Base-by-base conservation (phyloP, 805 yeast species). In the Yarrowia sp. region DNA sequence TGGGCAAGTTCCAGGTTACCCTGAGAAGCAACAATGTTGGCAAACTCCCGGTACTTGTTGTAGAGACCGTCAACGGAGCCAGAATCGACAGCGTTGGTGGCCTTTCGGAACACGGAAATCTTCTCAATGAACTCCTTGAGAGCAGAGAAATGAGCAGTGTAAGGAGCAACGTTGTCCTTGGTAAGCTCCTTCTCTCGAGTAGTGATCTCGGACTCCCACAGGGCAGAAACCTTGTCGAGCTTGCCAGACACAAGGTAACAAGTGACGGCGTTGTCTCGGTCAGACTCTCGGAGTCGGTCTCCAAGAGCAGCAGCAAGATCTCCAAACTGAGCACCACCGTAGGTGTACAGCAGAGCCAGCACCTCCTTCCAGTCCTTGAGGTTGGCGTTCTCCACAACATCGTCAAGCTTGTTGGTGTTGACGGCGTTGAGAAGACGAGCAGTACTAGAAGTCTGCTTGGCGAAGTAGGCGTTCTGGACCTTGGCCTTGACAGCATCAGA, bases 1-100 rank as follows among this genome's bases (percentile, higher is more conserved):
- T 80, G 82, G 1, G 98, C 98, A 69, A 93, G 78, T 9, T 88
- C 96, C 70, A 90, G 86, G 68, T 89, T 86, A 32, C 98, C 98
- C 72, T 82, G 86, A 32, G 91, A 85, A 4, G 96, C 88, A 65
- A 92, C 86, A 66, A 88, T 79, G 69, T 84, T 86, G 51, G 96
- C 86, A 75, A 89, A 95, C 75, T 95, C 98, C 68, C 90, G 80
- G 67, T 90, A 85, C 2, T 87, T 86, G 42, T 80, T 79, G 69
- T 86, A 83, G 62, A 86, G 77, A 11, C 67, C 69, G 14, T 68
- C 66, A 28, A 70, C 69, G 4, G 60, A 51, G 22, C 71, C 71
- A 33, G 64, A 58, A 35, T 58, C 64, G 42, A 35, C 51, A 39
- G 68, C 66, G 7, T 74, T 71, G 36, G 73, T 74, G 42, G 82